Base-by-base conservation (phyloP, 2,329 filamentous ascomycete species). In the Aspergillus pseudonomiae region DNA sequence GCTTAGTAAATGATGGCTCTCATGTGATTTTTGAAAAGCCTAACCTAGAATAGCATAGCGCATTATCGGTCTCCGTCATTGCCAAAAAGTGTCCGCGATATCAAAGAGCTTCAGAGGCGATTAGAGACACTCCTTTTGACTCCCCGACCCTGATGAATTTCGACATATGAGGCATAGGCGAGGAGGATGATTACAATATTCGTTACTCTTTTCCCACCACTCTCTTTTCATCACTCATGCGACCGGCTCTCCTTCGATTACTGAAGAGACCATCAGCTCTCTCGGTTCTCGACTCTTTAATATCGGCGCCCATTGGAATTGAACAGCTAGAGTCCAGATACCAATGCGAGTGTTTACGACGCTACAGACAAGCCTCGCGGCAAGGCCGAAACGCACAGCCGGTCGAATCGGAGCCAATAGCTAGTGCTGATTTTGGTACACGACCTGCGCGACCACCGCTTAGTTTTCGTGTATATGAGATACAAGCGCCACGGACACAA, bases 231-330 rank as follows among this genome's bases (percentile, higher is more conserved):
- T 57, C 65, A 72, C 69, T 66, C 67, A 81, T 81, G 79, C 77
- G 78, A 70, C 74, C 77, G 73, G 79, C 77, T 73, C 74, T 80
- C 74, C 74, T 78, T 71, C 76, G 77, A 73, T 69, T 80, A 62
- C 69, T 79, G 75, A 78, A 75, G 74, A 77, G 77, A 70, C 77
- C 77, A 66, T 79, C 78, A 66, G 73, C 78, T 65, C 67, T 80
- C 65, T 75, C 74, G 63, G 70, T 79, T 57, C 73, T 80, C 65
- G 71, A 76, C 64, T 68, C 70, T 52, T 68, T 79, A 34, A 65
- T 75, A 58, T 70, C 69, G 43, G 66, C 70, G 19, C 69, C 75
- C 14, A 59, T 71, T 60, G 74, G 73, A 60, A 73, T 79, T 48
- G 76, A 78, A 26, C 73, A 76, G 62, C 65, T 79, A 59, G 69